These are phyloP conservation scores for Fusarium buharicum DNA, from an alignment of 2,329 filamentous ascomycete species.

Conservation along the genomic window DNA sequence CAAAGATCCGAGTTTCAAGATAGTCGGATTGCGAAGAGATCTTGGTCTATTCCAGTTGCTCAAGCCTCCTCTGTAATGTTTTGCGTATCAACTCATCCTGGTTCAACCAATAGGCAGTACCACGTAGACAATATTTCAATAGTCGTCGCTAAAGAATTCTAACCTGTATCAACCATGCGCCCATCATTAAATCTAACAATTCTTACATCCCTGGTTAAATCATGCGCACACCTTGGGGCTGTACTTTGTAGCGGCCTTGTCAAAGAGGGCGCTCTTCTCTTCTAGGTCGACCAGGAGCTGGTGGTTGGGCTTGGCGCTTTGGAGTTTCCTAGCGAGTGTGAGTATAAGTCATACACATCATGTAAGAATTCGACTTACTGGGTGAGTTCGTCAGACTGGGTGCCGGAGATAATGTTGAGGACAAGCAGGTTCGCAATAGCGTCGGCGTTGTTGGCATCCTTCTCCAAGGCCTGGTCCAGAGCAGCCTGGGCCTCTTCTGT, in stretches of 20 bases:
- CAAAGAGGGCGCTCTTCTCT: conserved; percentile 89
- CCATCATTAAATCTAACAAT: conserved; percentile 48
- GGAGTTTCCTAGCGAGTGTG: conserved; percentile 59
- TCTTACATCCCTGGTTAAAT: conserved; percentile 27
- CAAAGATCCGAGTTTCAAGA: too few relatives aligned
- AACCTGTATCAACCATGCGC: conserved; percentile 46
- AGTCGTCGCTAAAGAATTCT: conserved; percentile 36
- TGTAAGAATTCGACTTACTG: conserved; percentile 60
- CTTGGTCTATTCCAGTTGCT: conserved; percentile 16
- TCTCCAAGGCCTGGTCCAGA: conserved; percentile 79
- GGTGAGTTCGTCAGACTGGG: conserved; percentile 70
- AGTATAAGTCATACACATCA: conserved; percentile 27
- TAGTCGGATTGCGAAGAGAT: background rate
- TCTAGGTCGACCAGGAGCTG: conserved; percentile 76
- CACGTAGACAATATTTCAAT: conserved; percentile 33
- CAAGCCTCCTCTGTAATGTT: background rate
- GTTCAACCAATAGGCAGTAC: conserved; percentile 1
- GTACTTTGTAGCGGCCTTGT: conserved; percentile 87
- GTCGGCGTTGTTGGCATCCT: conserved; percentile 76
- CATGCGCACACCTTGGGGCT: conserved; percentile 78
- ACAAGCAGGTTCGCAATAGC: conserved; percentile 87
- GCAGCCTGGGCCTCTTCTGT: conserved; percentile 90
- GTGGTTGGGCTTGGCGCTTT: conserved; percentile 73
- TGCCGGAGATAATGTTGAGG: conserved; percentile 79
- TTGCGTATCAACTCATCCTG: background rate